Evolutionary conservation across 345 rosid species (phyloP).

Genomic region (Ailanthus altissimus): DNA sequence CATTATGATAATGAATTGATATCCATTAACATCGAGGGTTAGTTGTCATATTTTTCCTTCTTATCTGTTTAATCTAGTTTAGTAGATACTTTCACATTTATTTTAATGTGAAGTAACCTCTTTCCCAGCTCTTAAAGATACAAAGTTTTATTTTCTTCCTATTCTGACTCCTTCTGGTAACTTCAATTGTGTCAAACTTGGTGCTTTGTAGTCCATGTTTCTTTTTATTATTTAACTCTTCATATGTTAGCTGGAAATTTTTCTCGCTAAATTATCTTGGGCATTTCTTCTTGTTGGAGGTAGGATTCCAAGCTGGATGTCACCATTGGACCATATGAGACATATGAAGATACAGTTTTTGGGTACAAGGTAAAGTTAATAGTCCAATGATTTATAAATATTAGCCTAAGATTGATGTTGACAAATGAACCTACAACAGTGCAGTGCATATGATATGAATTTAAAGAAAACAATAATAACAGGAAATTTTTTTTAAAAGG

Average conservation of each 20-base stretch:
- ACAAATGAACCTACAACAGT: neutral
- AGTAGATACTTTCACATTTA: neutral
- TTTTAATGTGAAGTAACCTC: neutral
- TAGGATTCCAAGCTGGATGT: slow-evolving; percentile 91
- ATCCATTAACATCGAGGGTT: neutral
- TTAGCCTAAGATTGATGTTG: slow-evolving; percentile 1
- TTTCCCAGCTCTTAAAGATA: neutral
- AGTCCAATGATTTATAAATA: neutral
- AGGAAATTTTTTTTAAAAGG: neutral
- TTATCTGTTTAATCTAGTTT: neutral
- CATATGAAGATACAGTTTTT: slow-evolving; percentile 87
- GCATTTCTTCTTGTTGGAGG: slow-evolving; percentile 18
- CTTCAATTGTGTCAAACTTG: neutral
- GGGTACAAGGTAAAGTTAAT: slow-evolving; percentile 78
- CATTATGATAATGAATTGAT: neutral
- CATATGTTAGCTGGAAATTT: neutral
- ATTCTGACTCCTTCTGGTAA: neutral
- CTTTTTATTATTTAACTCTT: neutral
- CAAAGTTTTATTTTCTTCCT: neutral
- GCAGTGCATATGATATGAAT: neutral
- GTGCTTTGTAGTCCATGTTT: neutral
- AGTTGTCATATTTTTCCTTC: neutral
- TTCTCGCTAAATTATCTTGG: neutral
- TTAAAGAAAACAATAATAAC: neutral
- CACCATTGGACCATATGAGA: slow-evolving; percentile 96